Conservation (phyloP, 805 yeast species). For the Barnettozyma wickerhamii region DNA sequence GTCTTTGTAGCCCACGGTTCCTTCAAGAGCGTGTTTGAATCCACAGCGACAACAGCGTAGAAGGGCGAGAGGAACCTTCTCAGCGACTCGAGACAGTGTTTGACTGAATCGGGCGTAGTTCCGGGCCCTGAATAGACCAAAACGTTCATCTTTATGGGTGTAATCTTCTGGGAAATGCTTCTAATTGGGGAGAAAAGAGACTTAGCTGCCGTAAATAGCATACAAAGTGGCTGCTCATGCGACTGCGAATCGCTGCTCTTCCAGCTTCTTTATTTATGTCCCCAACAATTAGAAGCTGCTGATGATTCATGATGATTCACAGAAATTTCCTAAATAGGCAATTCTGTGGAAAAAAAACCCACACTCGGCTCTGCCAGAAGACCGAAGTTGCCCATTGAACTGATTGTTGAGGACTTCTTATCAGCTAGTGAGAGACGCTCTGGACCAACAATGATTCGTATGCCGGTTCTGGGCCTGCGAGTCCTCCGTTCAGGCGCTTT, state of each 20-base stretch:
- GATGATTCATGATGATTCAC: slow-evolving; percentile 1
- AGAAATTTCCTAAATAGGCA: slow-evolving; percentile 1
- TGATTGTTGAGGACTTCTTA: too few species aligned
- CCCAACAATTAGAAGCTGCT: slow-evolving; percentile 1
- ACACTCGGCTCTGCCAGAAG: neutral
- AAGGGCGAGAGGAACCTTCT: slow-evolving; percentile 74
- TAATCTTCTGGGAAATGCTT: neutral
- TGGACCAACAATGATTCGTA: too few species aligned
- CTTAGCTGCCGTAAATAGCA: slow-evolving; percentile 1
- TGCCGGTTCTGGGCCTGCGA: neutral
- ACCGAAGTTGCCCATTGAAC: too few species aligned
- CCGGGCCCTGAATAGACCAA: slow-evolving; percentile 78
- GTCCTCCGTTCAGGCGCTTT: neutral
- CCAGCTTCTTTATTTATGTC: too few species aligned
- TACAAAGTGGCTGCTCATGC: too few species aligned
- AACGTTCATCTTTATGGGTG: slow-evolving; percentile 52
- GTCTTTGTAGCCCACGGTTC: slow-evolving; percentile 92
- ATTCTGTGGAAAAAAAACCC: neutral
- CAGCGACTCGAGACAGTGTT: slow-evolving; percentile 75
- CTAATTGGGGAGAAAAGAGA: neutral
- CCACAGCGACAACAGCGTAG: slow-evolving; percentile 78
- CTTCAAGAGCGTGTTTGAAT: slow-evolving; percentile 52
- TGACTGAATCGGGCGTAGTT: slow-evolving; percentile 80
- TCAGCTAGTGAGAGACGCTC: too few species aligned
- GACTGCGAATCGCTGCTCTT: too few species aligned